Evolutionary conservation across 164 flowering plant genomes (phyloP), one percentile per base, ranked within the genome.

Genomic region (Umbilicus rupestris): DNA sequence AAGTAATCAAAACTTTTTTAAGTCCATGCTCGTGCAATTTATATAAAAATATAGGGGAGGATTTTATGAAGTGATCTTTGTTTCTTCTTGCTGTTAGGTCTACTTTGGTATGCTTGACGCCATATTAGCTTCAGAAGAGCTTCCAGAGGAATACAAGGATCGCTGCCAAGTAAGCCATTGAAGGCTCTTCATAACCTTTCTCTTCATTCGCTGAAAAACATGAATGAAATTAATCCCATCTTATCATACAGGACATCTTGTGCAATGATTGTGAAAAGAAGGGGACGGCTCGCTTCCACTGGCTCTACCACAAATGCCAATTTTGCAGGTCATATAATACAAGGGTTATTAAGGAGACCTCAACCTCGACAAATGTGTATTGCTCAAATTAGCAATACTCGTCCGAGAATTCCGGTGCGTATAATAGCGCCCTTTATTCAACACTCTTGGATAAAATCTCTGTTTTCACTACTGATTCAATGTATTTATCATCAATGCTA

Each of bases 101-200:
- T 90, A 90, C 74, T 90, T 90, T 73, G 93, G 95, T 19, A 90
- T 90, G 97, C 91, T 90, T 67, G 95, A 90, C 71, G 97, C 93
- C 41, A 69, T 90, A 68, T 66, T 90, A 73, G 92, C 96, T 65
- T 78, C 92, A 62, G 97, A 91, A 75, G 84, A 72, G 77, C 96
- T 91, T 59, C 97, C 97, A 5, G 96, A 91, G 67, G 97, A 91
- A 71, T 91, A 85, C 73, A 78, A 84, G 70, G 80, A 84, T 67
- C 91, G 81, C n/a, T 83, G 78, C 73, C 97, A 91, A 87, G 97
- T 88, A 75, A 69, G 22, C 60, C 5, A 31, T 41, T 15, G 24
- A 33, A 62, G 24, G 28, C 19, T 62, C 44, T 12, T 24, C 24
- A 0, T 62, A n/a, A 5, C 67, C 22, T 50, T 37, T 41, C 1